Conservation (phyloP, 495 filamentous ascomycete species). For the Aspergillus heteromorphus region DNA sequence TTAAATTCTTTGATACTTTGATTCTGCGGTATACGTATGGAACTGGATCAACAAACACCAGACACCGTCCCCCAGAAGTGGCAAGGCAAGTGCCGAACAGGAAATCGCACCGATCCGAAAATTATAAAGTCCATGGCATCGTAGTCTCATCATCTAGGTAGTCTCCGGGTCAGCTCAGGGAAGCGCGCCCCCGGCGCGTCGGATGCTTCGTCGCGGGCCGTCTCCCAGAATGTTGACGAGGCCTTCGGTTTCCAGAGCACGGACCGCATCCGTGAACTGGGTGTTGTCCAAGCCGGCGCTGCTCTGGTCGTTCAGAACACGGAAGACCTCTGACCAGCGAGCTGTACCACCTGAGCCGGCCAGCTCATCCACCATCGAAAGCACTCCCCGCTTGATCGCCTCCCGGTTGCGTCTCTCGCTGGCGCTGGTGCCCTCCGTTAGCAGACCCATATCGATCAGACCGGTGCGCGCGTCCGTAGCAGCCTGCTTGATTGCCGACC, state of each 20-base stretch:
- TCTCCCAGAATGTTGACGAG: conserved; percentile 76
- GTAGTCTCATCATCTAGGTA: conserved; percentile 21
- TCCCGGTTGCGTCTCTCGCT: conserved; percentile 73
- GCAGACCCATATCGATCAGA: conserved; percentile 90
- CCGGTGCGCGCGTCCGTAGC: conserved; percentile 89
- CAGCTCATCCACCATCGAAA: conserved; percentile 74
- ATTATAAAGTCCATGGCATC: conserved; percentile 22
- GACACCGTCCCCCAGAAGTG: background rate
- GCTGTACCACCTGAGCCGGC: conserved; percentile 52
- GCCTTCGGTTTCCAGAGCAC: conserved; percentile 79
- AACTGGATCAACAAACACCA: conserved; percentile 12
- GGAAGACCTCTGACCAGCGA: conserved; percentile 71
- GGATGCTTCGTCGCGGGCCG: conserved; percentile 73
- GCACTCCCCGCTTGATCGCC: conserved; percentile 77
- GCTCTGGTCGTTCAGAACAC: conserved; percentile 67
- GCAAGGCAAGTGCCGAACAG: background rate
- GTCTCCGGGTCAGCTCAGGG: conserved; percentile 4
- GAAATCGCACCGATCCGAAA: conserved; percentile 6
- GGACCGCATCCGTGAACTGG: conserved; percentile 78
- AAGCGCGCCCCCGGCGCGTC: conserved; percentile 60
- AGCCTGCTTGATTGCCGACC: conserved; percentile 90
- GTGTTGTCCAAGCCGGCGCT: conserved; percentile 64
- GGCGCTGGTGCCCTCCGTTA: conserved; percentile 86
- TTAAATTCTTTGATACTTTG: background rate
- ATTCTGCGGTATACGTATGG: background rate